Percentiles rank a stretch among this genome's conserved stretches.
These are phyloP conservation scores for Phlyctochytrium planicorne DNA, from an alignment of 192 early-diverging fungal genomes.

Conservation along the genomic window DNA sequence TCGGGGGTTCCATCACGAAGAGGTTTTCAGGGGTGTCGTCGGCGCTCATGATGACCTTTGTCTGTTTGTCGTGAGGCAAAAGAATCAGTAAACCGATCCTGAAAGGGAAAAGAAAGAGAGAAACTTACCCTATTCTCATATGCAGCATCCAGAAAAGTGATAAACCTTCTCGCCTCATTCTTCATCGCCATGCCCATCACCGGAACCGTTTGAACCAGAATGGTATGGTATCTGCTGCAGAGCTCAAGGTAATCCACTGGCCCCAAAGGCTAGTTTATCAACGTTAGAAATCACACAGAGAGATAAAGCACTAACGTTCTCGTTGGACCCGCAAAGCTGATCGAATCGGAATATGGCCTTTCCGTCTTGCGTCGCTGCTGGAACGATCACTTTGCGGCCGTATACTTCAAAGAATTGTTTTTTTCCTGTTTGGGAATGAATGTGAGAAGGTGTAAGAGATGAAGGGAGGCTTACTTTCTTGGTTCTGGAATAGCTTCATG, in stretches of 20 bases:
- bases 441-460: background rate
- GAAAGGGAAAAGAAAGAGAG: background rate
- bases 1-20: constrained; percentile 52
- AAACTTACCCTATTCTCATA: constrained; percentile 63
- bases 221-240: constrained; percentile 58
- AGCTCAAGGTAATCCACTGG: constrained; percentile 80
- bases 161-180: constrained; percentile 78
- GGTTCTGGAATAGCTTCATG: constrained; percentile 2
- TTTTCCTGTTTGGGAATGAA: constrained; percentile 2
- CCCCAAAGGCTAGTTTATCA: constrained; percentile 35
- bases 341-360: constrained; percentile 74
- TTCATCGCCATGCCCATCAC: background rate
- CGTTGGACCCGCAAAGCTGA: constrained; percentile 61
- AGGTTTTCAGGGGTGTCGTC: constrained; percentile 62
- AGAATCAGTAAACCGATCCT: too few relatives aligned
- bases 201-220: constrained; percentile 48
- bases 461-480: constrained; percentile 1
- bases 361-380: constrained; percentile 54
- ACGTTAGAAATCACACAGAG: background rate
- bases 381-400: constrained; percentile 66
- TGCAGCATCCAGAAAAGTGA: constrained; percentile 79
- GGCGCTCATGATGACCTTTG: constrained; percentile 55
- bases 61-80: constrained; percentile 4
- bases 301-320: background rate
- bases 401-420: constrained; percentile 57